These are phyloP conservation scores for Fusarium sp. DNA, from an alignment of 2,329 filamentous ascomycete species.

Conservation along the genomic window DNA sequence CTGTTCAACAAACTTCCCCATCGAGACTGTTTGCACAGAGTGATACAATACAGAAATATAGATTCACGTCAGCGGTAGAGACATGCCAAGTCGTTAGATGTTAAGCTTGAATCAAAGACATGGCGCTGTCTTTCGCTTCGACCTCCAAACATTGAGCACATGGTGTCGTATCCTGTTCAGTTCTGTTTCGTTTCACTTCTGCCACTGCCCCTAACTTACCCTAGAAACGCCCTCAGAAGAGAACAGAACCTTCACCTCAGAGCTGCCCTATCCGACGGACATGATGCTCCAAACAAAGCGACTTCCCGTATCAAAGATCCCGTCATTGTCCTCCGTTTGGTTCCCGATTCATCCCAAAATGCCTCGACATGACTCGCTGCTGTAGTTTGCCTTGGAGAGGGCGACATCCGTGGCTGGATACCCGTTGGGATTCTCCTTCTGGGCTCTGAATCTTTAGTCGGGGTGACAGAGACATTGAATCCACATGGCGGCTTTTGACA, in stretches of 20 bases:
- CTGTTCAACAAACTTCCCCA: neutral
- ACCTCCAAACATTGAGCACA: conserved; percentile 9
- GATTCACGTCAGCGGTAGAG: neutral
- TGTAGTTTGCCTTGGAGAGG: neutral
- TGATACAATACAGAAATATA: neutral
- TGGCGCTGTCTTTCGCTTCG: conserved; percentile 30
- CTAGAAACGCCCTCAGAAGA: neutral
- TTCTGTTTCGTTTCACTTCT: conserved; percentile 5
- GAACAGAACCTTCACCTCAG: too few species aligned
- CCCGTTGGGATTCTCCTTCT: neutral
- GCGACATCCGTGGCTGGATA: neutral
- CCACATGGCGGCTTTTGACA: conserved; percentile 1
- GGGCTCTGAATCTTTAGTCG: neutral
- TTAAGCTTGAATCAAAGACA: conserved; percentile 31
- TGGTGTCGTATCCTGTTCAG: conserved; percentile 13
- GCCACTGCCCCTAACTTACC: neutral
- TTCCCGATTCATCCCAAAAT: conserved; percentile 6
- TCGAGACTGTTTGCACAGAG: conserved; percentile 20
- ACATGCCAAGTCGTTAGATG: conserved; percentile 5
- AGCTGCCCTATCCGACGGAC: neutral
- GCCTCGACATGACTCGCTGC: conserved; percentile 17
- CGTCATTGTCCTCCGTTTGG: conserved; percentile 21
- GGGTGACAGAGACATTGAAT: conserved; percentile 36
- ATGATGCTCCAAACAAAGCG: conserved; percentile 16
- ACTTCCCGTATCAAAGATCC: conserved; percentile 12